A percentile compares a stretch with the other conserved stretches of the same genome.
Evolutionary conservation across 2,329 filamentous ascomycete genomes (phyloP).

Genomic region (Fusarium sp.): DNA sequence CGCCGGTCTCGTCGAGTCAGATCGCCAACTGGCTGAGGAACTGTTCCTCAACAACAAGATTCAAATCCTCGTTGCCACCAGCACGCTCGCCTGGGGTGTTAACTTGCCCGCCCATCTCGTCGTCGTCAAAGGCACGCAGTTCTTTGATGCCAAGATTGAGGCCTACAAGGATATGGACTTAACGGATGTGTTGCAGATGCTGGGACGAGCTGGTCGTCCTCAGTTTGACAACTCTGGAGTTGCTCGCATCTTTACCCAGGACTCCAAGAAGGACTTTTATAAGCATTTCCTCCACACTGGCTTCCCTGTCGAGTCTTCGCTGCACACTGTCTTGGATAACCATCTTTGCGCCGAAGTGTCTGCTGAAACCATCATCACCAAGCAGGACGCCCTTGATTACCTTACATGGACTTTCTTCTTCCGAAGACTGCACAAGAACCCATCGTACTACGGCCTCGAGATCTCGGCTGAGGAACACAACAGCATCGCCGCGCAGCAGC

Average conservation of each 20-base stretch:
- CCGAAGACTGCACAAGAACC: constrained; percentile 95
- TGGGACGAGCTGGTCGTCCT: constrained; percentile 92
- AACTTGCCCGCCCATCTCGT: constrained; percentile 97
- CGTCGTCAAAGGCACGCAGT: constrained; percentile 98
- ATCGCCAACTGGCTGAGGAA: constrained; percentile 91
- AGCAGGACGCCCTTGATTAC: constrained; percentile 97
- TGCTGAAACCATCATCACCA: constrained; percentile 90
- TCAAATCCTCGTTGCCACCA: constrained; percentile 94
- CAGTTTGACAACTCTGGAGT: constrained; percentile 98
- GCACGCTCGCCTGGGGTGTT: constrained; percentile 97
- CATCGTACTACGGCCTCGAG: constrained; percentile 95
- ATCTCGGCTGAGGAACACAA: constrained; percentile 94
- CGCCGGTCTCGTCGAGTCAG: constrained; percentile 94
- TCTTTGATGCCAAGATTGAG: constrained; percentile 97
- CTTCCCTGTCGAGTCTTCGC: constrained; percentile 95
- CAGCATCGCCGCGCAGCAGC: constrained; percentile 83
- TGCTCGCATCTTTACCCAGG: constrained; percentile 96
- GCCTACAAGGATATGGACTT: constrained; percentile 99
- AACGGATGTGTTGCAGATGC: constrained; percentile 97
- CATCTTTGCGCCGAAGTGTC: constrained; percentile 96
- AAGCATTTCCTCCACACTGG: constrained; percentile 99
- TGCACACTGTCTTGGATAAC: constrained; percentile 97
- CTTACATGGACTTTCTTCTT: constrained; percentile 99
- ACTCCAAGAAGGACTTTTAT: constrained; percentile 98
- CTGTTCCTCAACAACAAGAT: constrained; percentile 98